These are phyloP conservation scores for Papiliotrema fonsecae DNA, from an alignment of 1,284 basidiomycete genomes.

Conservation along the genomic window DNA sequence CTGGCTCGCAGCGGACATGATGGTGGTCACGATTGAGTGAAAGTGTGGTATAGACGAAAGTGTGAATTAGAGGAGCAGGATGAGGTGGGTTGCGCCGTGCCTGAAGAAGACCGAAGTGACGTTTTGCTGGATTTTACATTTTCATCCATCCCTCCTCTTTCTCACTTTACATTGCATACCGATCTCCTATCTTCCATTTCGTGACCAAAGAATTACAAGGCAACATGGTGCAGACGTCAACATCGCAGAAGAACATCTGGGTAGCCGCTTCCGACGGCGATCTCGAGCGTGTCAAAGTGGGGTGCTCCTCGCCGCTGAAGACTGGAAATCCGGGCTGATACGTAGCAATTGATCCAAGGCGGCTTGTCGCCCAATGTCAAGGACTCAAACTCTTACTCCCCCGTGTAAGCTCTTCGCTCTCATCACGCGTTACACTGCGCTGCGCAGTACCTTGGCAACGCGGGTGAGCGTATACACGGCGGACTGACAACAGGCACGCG, in stretches of 20 bases:
- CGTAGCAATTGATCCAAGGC: conserved; percentile 59
- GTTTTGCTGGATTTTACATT: too few relatives aligned
- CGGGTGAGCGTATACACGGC: too few relatives aligned
- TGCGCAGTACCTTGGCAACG: too few relatives aligned
- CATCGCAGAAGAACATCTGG: conserved; percentile 71
- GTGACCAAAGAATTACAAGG: neutral
- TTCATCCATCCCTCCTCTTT: too few relatives aligned
- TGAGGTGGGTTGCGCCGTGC: neutral
- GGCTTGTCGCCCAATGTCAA: conserved; percentile 69
- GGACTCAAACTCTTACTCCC: conserved; percentile 77
- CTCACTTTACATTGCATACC: too few relatives aligned
- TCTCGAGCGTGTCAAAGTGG: conserved; percentile 49
- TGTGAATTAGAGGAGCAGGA: neutral
- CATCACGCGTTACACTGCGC: too few relatives aligned
- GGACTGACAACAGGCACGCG: conserved; percentile 64
- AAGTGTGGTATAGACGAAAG: neutral
- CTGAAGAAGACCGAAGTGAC: neutral
- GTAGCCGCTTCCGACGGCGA: conserved; percentile 85
- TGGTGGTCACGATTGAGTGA: neutral
- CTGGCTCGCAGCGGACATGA: neutral
- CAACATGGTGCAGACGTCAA: conserved; percentile 31
- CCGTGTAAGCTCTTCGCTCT: conserved; percentile 56
- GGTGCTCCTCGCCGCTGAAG: conserved; percentile 6
- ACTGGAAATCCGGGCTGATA: neutral
- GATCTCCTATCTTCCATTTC: neutral